Evolutionary conservation across 495 filamentous ascomycete species (phyloP).

Genomic region (Penicillium dipodomyicola): DNA sequence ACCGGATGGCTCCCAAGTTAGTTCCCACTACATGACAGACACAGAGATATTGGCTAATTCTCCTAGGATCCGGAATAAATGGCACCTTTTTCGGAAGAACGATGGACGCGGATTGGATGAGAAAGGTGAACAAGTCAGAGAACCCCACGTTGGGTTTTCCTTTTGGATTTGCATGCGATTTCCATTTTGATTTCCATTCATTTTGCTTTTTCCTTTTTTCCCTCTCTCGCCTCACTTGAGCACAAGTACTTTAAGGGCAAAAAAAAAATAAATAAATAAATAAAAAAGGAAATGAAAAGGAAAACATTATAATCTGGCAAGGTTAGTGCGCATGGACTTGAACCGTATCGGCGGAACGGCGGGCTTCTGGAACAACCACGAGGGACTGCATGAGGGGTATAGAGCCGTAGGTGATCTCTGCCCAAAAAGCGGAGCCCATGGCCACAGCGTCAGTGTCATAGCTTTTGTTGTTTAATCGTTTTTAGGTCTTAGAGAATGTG

Average conservation of each 20-base stretch:
- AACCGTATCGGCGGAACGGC: constrained; percentile 23
- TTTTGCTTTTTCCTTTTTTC: background rate
- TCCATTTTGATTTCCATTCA: constrained; percentile 4
- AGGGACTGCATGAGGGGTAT: constrained; percentile 17
- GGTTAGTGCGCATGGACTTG: constrained; percentile 19
- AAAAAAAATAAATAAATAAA: too few relatives aligned
- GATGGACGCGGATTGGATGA: constrained; percentile 20
- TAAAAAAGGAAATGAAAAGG: background rate
- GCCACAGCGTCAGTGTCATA: constrained; percentile 18
- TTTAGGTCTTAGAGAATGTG: background rate
- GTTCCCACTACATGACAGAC: constrained; percentile 5
- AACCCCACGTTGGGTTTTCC: constrained; percentile 25
- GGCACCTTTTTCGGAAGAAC: constrained; percentile 7
- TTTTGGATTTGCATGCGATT: constrained; percentile 4
- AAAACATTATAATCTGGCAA: constrained; percentile 14
- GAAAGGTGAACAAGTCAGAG: constrained; percentile 38
- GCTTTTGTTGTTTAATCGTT: constrained; percentile 15
- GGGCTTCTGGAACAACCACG: constrained; percentile 26
- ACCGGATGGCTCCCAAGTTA: constrained; percentile 8
- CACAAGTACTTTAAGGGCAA: background rate
- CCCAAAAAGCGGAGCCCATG: constrained; percentile 19
- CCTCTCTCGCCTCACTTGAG: background rate
- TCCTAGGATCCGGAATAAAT: constrained; percentile 14
- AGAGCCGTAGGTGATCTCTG: constrained; percentile 19
- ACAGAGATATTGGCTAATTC: constrained; percentile 18